Base-by-base conservation (phyloP, 2,329 filamentous ascomycete species). In the Penicillium sp. region DNA sequence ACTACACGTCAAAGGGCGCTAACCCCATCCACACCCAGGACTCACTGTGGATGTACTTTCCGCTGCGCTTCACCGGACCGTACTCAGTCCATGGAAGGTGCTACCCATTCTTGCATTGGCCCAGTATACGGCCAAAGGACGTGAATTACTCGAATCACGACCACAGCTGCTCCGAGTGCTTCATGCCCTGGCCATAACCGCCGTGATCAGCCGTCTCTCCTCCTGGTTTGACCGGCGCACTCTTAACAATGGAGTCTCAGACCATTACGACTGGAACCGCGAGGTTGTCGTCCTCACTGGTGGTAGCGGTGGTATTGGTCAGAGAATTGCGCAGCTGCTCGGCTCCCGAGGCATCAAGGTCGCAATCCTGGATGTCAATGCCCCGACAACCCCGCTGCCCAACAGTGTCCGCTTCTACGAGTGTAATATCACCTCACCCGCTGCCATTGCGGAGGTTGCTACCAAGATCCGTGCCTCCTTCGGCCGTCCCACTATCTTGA, bases 211-310 rank as follows among this genome's bases (percentile, higher is more conserved):
- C 28, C 70, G 69, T 46, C 54, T 78, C 12, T 81, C 76, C 59
- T 64, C 62, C 11, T 80, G 74, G 64, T 65, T 83, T 9, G 81
- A 79, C 57, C 66, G 70, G 2, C 69, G 75, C 9, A 70, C 71
- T 4, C 48, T 73, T 42, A 78, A 78, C 61, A 78, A 76, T 43
- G 64, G 53, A 39, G 48, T 56, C 39, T 56, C 54, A 24, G 69
- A 66, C 50, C 56, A 58, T 34, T 68, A 66, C 39, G 58, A 68
- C 55, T 89, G 85, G 84, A 69, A 74, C 24, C 77, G 76, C 44
- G 86, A 90, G 69, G 76, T 90, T 43, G 82, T 87, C 3, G 72
- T 90, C 38, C 76, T 90, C 18, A 90, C 87, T 0, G 86, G 88
- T 6, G 87, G 87, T 6, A 82, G 83, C 37, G 80, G 81, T 47